phyloP scores from a whole-genome alignment of 805 yeast species.

The Saccharomycopsis capsularis region DNA sequence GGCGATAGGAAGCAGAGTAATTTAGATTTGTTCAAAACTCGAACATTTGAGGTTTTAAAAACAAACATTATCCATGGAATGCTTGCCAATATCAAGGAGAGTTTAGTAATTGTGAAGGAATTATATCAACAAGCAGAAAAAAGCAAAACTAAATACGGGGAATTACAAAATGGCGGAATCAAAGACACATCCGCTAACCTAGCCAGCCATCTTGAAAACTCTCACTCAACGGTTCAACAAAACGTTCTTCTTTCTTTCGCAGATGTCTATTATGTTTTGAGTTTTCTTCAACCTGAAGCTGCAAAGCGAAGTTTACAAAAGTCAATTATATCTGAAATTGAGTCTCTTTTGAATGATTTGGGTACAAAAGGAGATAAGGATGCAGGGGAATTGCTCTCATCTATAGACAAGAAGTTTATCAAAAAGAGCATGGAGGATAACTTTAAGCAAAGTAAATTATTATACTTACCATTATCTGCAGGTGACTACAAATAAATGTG shows the following conservation, averaged over 20 bases:
- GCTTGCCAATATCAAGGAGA: not conserved
- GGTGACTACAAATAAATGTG: too few species aligned
- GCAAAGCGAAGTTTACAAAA: not conserved
- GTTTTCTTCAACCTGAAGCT: not conserved
- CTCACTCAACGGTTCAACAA: conserved; percentile 4
- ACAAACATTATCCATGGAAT: not conserved
- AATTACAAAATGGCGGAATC: not conserved
- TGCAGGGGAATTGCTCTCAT: conserved; percentile 1
- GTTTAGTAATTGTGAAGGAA: conserved; percentile 1
- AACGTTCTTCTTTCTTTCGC: conserved; percentile 8
- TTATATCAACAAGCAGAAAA: not conserved
- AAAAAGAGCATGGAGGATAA: conserved; percentile 5
- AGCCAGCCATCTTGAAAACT: too few species aligned
- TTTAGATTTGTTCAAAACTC: conserved; percentile 5
- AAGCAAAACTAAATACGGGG: not conserved
- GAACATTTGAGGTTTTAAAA: conserved; percentile 1
- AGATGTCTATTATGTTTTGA: conserved; percentile 4
- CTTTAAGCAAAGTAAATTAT: conserved; percentile 7
- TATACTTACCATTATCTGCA: conserved; percentile 12
- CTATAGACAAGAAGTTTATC: conserved; percentile 8
- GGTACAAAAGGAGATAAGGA: not conserved
- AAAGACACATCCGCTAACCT: too few species aligned
- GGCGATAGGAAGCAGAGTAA: not conserved
- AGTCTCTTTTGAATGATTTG: not conserved
- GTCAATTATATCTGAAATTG: too few species aligned